Evolutionary conservation across 2,329 filamentous ascomycete species (phyloP), one percentile per base, ranked within the genome.

Genomic region (Ophiostoma sp.): DNA sequence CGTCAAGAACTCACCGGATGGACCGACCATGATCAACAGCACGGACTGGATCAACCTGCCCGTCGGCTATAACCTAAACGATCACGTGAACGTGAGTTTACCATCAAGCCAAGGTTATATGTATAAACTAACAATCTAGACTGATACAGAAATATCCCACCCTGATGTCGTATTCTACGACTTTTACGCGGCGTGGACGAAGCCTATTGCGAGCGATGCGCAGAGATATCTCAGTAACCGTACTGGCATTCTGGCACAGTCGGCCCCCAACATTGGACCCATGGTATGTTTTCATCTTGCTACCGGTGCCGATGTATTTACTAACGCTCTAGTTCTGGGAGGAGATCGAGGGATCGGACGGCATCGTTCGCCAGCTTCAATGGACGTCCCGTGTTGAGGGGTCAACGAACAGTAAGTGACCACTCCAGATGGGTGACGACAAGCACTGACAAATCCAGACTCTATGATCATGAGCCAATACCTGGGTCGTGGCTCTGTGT

Each of bases 51-150:
- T 88, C 67, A 77, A 82, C 36, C 79, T 86, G 1, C 85, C 85
- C 0, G 85, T 88, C 0, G 85, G 85, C 11, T 81, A 84, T 74
- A 85, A 86, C 72, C 78, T 87, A 3, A 81, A 85, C 69, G 85
- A 88, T 69, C 84, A 85, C 38, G 36, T 62, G 14, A 40, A 41
- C 5, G 49, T 55, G 18, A 27, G 49, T 55, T 27, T 27, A 18
- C 1, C 5, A 1, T 27, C n/a, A 4, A 4, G 8, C 2, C n/a
- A 36, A 55, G n/a, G 49, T 11, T 11, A 4, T 11, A 27, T n/a
- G 8, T 4, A 36, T 36, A 1, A 11, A 11, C 49, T 55, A 12
- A 55, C 7, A 55, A 55, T 9, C 8, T 55, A 55, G 49, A 62
- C 38, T 3, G 36, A n/a, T 4, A n/a, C 16, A 36, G 38, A 62